phyloP scores from a whole-genome alignment of 176 grass and related monocot genomes.

The Calamus simplicifolius region DNA sequence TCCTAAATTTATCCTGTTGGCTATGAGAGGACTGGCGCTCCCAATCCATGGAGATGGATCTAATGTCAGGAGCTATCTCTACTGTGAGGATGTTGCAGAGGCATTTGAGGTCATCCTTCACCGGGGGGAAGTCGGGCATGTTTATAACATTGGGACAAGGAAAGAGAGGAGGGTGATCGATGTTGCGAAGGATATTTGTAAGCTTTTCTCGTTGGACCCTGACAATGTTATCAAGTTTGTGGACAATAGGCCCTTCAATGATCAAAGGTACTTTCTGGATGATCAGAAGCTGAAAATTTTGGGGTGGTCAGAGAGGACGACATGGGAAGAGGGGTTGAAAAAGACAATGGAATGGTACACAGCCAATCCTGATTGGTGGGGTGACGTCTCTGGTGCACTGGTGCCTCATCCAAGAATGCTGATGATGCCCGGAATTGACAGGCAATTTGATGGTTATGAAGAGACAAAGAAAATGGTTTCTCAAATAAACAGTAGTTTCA shows the following conservation, averaged over 20 bases:
- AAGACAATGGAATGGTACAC: constrained; percentile 88
- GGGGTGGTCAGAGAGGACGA: constrained; percentile 65
- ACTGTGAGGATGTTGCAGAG: constrained; percentile 82
- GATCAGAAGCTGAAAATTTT: constrained; percentile 73
- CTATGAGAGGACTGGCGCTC: constrained; percentile 55
- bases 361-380: constrained; percentile 71
- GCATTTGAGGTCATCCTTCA: constrained; percentile 86
- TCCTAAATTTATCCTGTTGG: constrained; percentile 77
- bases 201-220: constrained; percentile 62
- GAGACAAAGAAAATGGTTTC: constrained; percentile 53
- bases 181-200: constrained; percentile 83
- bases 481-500: constrained; percentile 25
- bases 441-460: constrained; percentile 39
- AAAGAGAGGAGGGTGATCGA: constrained; percentile 78
- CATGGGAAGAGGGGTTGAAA: constrained; percentile 73
- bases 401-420: constrained; percentile 78
- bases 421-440: constrained; percentile 51
- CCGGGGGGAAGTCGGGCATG: constrained; percentile 70
- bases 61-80: constrained; percentile 78
- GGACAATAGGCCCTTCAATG: constrained; percentile 82
- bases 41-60: constrained; percentile 81
- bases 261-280: constrained; percentile 81
- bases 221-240: constrained; percentile 69
- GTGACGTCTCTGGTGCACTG: constrained; percentile 75
- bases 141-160: constrained; percentile 82